These are phyloP conservation scores for Albugo laibachii DNA, from an alignment of 352 stramenopile genomes.

Conservation along the genomic window DNA sequence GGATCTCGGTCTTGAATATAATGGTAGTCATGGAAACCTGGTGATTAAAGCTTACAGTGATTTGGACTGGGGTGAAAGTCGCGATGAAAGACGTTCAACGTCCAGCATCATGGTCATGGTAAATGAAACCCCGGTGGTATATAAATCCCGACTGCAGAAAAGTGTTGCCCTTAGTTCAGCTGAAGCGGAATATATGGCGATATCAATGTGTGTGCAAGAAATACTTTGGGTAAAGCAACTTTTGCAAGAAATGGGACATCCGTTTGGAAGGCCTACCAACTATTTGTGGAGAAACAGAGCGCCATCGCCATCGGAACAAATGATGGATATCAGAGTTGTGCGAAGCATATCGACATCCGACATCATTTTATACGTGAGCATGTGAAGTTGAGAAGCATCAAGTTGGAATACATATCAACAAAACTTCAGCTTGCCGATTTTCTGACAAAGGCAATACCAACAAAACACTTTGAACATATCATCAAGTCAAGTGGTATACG, in stretches of 20 bases:
- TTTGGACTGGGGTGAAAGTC: not conserved
- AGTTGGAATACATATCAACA: too few species aligned
- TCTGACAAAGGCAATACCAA: too few species aligned
- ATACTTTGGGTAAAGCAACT: not conserved
- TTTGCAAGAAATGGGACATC: not conserved
- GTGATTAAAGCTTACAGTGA: not conserved
- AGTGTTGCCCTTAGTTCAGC: not conserved
- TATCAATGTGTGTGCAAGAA: not conserved
- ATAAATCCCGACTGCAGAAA: not conserved
- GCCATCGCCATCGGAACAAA: conserved; percentile 6
- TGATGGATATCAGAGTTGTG: conserved; percentile 1
- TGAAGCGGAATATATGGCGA: not conserved
- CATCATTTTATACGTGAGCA: too few species aligned
- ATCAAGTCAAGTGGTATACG: too few species aligned
- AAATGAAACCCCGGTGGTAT: not conserved
- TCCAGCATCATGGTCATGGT: not conserved
- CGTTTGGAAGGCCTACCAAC: not conserved
- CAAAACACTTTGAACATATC: too few species aligned
- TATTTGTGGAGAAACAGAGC: conserved; percentile 6
- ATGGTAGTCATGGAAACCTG: not conserved
- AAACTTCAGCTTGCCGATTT: too few species aligned
- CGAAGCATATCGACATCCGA: conserved; percentile 5
- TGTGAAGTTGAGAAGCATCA: too few species aligned
- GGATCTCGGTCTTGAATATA: conserved; percentile 2
- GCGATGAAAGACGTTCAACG: not conserved